Conservation (phyloP, 331 rosid species). For the Saraca asoca region DNA sequence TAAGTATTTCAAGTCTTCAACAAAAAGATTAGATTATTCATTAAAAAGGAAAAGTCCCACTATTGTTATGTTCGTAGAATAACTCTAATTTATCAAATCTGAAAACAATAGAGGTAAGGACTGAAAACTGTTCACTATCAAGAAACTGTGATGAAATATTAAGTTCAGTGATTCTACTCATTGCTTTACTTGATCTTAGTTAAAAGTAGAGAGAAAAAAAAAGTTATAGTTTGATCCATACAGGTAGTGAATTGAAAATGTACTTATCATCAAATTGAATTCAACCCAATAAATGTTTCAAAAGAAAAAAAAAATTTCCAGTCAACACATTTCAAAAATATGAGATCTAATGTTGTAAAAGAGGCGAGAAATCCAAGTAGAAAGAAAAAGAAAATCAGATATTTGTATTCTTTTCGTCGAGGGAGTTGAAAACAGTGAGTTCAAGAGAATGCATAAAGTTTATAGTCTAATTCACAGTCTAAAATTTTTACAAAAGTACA, state of each 20-base stretch:
- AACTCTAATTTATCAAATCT: no score
- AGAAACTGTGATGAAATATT: neutral
- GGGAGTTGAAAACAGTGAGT: conserved; percentile 14
- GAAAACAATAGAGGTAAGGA: neutral
- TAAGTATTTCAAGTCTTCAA: neutral
- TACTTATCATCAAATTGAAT: neutral
- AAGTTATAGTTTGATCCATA: neutral
- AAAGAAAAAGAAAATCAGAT: neutral
- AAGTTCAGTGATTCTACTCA: conserved; percentile 2
- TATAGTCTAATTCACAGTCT: neutral
- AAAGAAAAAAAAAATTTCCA: no score
- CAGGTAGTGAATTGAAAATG: neutral
- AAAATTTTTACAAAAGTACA: neutral
- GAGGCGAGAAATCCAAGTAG: conserved; percentile 4
- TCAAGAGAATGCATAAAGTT: neutral
- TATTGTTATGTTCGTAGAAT: no score
- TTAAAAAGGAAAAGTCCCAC: neutral
- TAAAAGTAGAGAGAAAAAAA: neutral
- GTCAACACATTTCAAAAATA: neutral
- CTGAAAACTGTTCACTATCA: neutral
- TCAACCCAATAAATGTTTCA: neutral
- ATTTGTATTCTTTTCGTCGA: conserved; percentile 1
- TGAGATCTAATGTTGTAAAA: neutral
- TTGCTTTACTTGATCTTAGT: conserved; percentile 3
- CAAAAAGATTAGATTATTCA: conserved; percentile 4